Evolutionary conservation across 2,329 filamentous ascomycete genomes (phyloP), one percentile per base, ranked within the genome.

Genomic region (Neofusicoccum laricinum): DNA sequence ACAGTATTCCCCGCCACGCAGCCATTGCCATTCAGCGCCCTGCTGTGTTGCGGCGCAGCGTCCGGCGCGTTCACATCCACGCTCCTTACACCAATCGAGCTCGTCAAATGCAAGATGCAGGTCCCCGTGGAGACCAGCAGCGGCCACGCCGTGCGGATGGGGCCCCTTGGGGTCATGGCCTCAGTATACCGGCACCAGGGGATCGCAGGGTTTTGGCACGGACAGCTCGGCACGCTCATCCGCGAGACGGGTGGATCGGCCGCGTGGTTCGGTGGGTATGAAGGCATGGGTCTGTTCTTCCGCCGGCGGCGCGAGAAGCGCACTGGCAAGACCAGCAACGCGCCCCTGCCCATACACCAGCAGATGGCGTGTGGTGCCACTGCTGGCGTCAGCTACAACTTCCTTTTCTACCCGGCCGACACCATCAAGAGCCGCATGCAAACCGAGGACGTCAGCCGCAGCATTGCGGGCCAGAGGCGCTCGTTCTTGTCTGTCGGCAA

Each of bases 31-130:
- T 85, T 97, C n/a, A 79, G 85, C 1, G 89, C 88, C 0, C 83
- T 98, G 15, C 86, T 92, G 75, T 80, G 88, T 59, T 96, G 92
- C 17, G 95, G 95, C 51, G 94, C 91, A 55, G 89, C 92, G 65
- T 90, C 93, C 1, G 95, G 95, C 38, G 90, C 91, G 43, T 90
- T 97, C 72, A 96, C 95, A 0, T 97, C 92, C 0, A 84, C 97
- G 53, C 87, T 97, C 36, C 86, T 99, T 67, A 99, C 95, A 0
- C 95, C 95, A 0, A 92, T 99, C 69, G 95, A 99, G 79, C 86
- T 99, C 61, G 91, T 99, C 75, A 99, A 99, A 80, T 99, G 95
- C 85, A 96, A 95, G 79, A 96, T 99, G 80, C 95, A 99, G 77
- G 93, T 94, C 0, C 92, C 85, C 15, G 64, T 79, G 4, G 74